Evolutionary conservation across 331 rosid species (phyloP).

Genomic region (Quercus tomentella): DNA sequence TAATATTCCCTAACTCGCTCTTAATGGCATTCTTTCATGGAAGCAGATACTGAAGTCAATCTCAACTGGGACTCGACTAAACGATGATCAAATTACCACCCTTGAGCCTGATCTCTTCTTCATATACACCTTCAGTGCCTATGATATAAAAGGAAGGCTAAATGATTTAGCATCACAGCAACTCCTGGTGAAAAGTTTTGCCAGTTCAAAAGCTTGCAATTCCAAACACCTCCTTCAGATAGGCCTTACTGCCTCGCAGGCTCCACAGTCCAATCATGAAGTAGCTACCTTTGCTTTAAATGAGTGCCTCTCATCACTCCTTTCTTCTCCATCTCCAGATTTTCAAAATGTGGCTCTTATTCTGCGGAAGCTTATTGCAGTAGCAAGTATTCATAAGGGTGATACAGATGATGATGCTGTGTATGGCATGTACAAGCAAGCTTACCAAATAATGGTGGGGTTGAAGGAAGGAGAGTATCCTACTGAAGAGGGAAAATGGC

Average conservation of each 20-base stretch:
- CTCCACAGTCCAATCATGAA: constrained; percentile 59
- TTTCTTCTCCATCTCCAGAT: constrained; percentile 67
- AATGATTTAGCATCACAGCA: constrained; percentile 59
- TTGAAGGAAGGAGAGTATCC: constrained; percentile 85
- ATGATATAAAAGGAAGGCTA: constrained; percentile 76
- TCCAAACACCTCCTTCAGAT: constrained; percentile 75
- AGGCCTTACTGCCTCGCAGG: constrained; percentile 72
- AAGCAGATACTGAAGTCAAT: constrained; percentile 73
- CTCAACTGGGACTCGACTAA: constrained; percentile 34
- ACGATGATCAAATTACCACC: constrained; percentile 31
- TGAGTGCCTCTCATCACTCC: constrained; percentile 72
- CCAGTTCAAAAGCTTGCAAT: constrained; percentile 63
- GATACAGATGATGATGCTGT: constrained; percentile 77
- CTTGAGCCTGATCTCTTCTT: constrained; percentile 60
- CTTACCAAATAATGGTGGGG: constrained; percentile 81
- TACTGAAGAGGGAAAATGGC: constrained; percentile 87
- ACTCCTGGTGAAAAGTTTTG: constrained; percentile 50
- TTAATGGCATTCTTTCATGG: constrained; percentile 19
- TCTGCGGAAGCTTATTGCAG: constrained; percentile 68
- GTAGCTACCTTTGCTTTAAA: constrained; percentile 72
- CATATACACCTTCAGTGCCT: constrained; percentile 66
- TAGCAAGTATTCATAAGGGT: constrained; percentile 68
- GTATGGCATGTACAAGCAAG: constrained; percentile 65
- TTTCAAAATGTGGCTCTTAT: constrained; percentile 65
- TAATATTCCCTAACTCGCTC: constrained; percentile 1